Evolutionary conservation across 2,329 filamentous ascomycete genomes (phyloP), one percentile per base, ranked within the genome.

Genomic region (Aspergillus fructus): DNA sequence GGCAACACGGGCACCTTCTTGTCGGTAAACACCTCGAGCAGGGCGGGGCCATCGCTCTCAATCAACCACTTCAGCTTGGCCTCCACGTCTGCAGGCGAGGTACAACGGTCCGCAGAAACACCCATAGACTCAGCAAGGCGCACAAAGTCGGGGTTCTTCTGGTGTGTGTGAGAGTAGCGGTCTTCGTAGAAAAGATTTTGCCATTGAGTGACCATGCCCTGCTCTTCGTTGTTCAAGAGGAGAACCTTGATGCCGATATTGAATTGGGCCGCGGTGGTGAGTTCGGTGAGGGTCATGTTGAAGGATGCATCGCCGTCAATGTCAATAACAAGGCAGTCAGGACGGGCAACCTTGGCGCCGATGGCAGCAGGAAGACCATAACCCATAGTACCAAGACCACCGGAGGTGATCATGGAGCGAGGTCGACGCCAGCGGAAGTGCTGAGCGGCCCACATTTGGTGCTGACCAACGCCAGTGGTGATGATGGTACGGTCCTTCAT

Each of bases 281-380:
- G 86, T 79, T 99, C 94, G 1, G 93, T 97, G 59, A 97, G 83
- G 5, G 94, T 97, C 94, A 99, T 97, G 83, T 91, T 91, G 81
- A 99, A 97, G 3, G 93, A 97, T n/a, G 93, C 94, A 74, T 97
- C 94, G 61, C 94, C 94, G 73, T 99, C 94, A 69, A 97, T 96
- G 75, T 97, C 93, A 59, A 97, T 86, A 59, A 97, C 93, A 50
- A 96, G 85, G 60, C 90, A 87, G 51, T 96, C 90, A 3, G 88
- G 88, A 46, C 83, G 82, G 17, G 87, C 89, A 49, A 96, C 93
- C 82, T 97, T 97, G 69, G 92, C 93, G 62, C 94, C 94, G 64
- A 97, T 97, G 62, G 94, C 93, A 23, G 93, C 90, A 23, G 94
- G 94, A 43, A 99, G 85, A 72, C 94, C 94, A 78, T 85, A 97